phyloP scores from a whole-genome alignment of 495 filamentous ascomycete genomes.

The Podospora pseudocomata region DNA sequence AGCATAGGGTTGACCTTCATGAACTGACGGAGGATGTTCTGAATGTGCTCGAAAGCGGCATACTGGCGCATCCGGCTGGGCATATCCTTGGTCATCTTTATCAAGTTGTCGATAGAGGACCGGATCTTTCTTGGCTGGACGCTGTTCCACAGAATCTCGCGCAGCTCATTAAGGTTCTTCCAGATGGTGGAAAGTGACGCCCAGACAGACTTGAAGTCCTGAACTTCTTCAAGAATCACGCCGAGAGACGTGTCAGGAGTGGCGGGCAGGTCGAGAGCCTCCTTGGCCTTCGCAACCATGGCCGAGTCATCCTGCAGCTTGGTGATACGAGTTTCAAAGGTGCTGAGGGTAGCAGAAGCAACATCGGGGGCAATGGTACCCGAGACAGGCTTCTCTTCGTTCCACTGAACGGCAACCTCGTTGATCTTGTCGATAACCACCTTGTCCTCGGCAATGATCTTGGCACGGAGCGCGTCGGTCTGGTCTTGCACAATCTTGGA shows the following conservation, averaged over 20 bases:
- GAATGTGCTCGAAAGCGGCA: constrained; percentile 96
- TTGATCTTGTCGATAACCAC: constrained; percentile 81
- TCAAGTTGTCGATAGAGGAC: constrained; percentile 78
- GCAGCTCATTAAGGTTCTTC: constrained; percentile 91
- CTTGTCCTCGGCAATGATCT: constrained; percentile 91
- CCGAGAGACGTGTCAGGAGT: constrained; percentile 71
- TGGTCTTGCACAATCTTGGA: constrained; percentile 92
- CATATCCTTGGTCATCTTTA: constrained; percentile 99
- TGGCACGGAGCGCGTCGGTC: constrained; percentile 90
- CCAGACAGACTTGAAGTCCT: constrained; percentile 99
- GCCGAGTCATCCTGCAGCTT: constrained; percentile 79
- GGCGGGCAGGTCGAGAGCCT: constrained; percentile 85
- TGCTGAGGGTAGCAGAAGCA: constrained; percentile 71
- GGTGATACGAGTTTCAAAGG: constrained; percentile 78
- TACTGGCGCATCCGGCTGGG: constrained; percentile 98
- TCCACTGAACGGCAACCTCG: constrained; percentile 81
- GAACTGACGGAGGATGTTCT: constrained; percentile 79
- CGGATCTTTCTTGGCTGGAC: constrained; percentile 90
- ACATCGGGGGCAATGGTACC: constrained; percentile 85
- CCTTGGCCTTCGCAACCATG: constrained; percentile 94
- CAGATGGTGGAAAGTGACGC: constrained; percentile 90
- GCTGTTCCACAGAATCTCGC: constrained; percentile 87
- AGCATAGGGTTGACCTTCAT: constrained; percentile 87
- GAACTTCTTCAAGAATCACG: constrained; percentile 88
- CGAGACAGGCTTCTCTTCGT: constrained; percentile 92